Evolutionary conservation across 176 grass and related monocot species (phyloP), one percentile per base, ranked within the genome.

Genomic region (Saccharum spontaneum): DNA sequence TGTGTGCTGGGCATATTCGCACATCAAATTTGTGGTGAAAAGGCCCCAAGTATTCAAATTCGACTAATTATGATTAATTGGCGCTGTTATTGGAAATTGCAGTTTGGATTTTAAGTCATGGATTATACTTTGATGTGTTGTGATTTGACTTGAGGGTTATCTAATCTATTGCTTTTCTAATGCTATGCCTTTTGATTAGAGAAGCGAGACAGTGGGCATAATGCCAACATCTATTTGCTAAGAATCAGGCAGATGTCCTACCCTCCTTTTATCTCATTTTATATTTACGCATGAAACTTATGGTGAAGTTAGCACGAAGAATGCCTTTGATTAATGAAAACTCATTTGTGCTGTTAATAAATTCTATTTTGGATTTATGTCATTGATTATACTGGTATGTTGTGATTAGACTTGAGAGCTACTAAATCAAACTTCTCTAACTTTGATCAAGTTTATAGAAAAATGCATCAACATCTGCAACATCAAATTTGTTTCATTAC

Each of bases 101-200:
- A 61, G 3, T 78, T 79, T 62, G 18, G 8, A 62, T 63, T 78
- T 23, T 23, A 37, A 38, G 9, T 50, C 14, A 50, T 72, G 54
- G 34, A 64, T 64, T 86, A 26, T 85, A 71, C 7, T 79, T 68
- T 72, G 39, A 49, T 63, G 14, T 49, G 26, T 62, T 86, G 8
- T 10, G 20, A 61, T 62, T 44, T 44, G 16, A 31, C 28, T 28
- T 28, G 28, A 28, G 28, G 28, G 28, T 28, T 28, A 28, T 28
- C 28, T 28, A 28, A 28, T 28, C 28, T 28, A 28, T 28, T 33
- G 12, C 5, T 34, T 73, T 30, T 62, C 4, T 31, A 71, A 61
- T 46, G 15, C 43, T 45, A 4, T 43, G 26, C 52, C 69, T 45
- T 71, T 73, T 48, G 13, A 45, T 23, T 28, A 48, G 41, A 73